Percentiles rank a stretch among this genome's conserved stretches.
Evolutionary conservation across 1,139 yeast genomes (phyloP).

Genomic region (Pichia sp.): DNA sequence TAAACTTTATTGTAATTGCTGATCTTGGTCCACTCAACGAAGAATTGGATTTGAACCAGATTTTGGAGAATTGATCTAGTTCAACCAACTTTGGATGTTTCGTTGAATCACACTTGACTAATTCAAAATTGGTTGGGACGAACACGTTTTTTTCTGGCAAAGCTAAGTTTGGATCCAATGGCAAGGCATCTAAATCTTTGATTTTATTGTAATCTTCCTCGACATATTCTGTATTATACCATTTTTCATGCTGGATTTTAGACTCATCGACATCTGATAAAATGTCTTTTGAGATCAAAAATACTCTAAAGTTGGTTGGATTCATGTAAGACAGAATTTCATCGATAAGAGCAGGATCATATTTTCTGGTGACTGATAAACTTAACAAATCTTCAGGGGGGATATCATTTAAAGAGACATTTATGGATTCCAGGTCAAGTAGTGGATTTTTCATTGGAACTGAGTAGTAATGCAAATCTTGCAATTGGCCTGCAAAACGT

Average conservation of each 20-base stretch:
- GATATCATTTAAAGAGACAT: constrained; percentile 34
- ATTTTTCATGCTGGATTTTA: constrained; percentile 47
- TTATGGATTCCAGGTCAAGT: constrained; percentile 16
- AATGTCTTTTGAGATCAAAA: constrained; percentile 50
- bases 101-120: constrained; percentile 34
- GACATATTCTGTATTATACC: constrained; percentile 88
- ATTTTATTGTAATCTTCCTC: constrained; percentile 45
- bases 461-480: constrained; percentile 34
- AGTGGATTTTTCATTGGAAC: constrained; percentile 67
- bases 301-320: constrained; percentile 57
- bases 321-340: constrained; percentile 49
- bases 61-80: constrained; percentile 37
- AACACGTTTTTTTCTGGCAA: constrained; percentile 74
- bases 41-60: constrained; percentile 93
- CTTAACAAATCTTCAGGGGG: constrained; percentile 63
- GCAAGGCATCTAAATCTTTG: constrained; percentile 32
- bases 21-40: constrained; percentile 88
- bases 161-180: constrained; percentile 32
- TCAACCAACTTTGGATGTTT: constrained; percentile 46
- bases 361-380: constrained; percentile 51
- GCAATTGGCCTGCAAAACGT: constrained; percentile 43
- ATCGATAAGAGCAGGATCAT: constrained; percentile 49
- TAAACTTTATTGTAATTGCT: constrained; percentile 58
- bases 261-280: constrained; percentile 30
- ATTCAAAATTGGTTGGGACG: constrained; percentile 71